phyloP scores from a whole-genome alignment of 352 stramenopile genomes.

The Globisporangium paroecandrum region DNA sequence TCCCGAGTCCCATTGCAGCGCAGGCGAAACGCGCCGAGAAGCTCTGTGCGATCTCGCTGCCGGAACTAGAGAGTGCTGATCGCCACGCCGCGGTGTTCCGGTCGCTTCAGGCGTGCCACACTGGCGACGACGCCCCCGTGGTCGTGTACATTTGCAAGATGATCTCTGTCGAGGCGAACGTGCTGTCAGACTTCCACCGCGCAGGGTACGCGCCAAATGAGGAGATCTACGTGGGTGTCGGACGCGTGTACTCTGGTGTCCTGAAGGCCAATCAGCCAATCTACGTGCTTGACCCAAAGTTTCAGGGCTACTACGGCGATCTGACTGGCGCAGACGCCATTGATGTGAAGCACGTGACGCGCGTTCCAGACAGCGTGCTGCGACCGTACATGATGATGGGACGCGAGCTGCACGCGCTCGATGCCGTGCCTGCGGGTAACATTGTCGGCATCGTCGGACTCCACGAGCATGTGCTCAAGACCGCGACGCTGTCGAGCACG shows the following conservation, averaged over 20 bases:
- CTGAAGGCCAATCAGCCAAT: constrained; percentile 55
- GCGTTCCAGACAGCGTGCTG: constrained; percentile 41
- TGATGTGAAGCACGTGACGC: constrained; percentile 55
- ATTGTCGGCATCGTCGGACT: constrained; percentile 88
- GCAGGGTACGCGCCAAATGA: constrained; percentile 43
- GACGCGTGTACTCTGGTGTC: constrained; percentile 87
- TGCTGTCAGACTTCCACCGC: constrained; percentile 76
- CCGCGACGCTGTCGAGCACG: constrained; percentile 82
- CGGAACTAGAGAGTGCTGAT: constrained; percentile 26
- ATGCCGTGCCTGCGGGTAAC: constrained; percentile 84
- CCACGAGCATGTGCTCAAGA: constrained; percentile 88
- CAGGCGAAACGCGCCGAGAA: constrained; percentile 71
- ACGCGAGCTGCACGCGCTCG: constrained; percentile 73
- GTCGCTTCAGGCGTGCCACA: constrained; percentile 58
- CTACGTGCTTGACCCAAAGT: constrained; percentile 89
- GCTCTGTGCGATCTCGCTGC: constrained; percentile 48
- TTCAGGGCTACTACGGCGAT: constrained; percentile 54
- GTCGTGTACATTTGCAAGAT: constrained; percentile 93
- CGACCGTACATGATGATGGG: constrained; percentile 94
- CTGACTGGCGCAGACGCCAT: constrained; percentile 23
- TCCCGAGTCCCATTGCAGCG: constrained; percentile 72
- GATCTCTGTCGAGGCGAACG: constrained; percentile 81
- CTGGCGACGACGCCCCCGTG: constrained; percentile 53
- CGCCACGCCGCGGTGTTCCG: constrained; percentile 41
- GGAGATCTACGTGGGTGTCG: constrained; percentile 90